Conservation (phyloP, 2,329 filamentous ascomycete species). For the Bisporella sp. region DNA sequence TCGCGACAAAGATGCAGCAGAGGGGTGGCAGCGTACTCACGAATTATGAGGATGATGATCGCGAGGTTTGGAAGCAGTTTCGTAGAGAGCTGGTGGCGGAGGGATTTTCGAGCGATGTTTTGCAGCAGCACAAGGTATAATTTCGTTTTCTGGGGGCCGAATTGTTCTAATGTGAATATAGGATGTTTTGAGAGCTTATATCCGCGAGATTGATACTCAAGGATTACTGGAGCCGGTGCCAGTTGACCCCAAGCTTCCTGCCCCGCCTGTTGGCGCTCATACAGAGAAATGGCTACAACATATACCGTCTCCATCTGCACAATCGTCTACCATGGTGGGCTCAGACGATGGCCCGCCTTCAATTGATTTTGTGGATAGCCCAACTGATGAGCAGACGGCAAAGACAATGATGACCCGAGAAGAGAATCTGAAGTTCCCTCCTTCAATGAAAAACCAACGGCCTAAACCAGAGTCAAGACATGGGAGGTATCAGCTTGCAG, state of each 20-base stretch:
- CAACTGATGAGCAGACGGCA: conserved; percentile 10
- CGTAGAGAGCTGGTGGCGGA: conserved; percentile 49
- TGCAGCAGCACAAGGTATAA: conserved; percentile 49
- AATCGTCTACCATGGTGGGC: background rate
- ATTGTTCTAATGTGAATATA: conserved; percentile 23
- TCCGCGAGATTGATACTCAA: conserved; percentile 50
- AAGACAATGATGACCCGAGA: conserved; percentile 23
- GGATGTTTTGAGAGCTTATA: conserved; percentile 54
- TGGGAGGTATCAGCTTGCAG: background rate
- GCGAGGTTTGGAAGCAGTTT: conserved; percentile 52
- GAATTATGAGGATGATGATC: conserved; percentile 35
- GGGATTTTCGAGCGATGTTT: conserved; percentile 50
- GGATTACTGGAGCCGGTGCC: conserved; percentile 44
- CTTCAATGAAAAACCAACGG: conserved; percentile 22
- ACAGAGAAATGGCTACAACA: conserved; percentile 19
- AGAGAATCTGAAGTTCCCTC: conserved; percentile 27
- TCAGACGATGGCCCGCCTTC: conserved; percentile 11
- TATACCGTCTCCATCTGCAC: conserved; percentile 5
- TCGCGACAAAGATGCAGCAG: conserved; percentile 45
- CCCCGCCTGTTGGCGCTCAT: conserved; percentile 10
- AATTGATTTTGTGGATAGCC: conserved; percentile 15
- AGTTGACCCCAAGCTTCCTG: conserved; percentile 22
- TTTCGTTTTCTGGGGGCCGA: background rate
- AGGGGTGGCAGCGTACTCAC: conserved; percentile 30
- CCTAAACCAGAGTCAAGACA: conserved; percentile 15